Evolutionary conservation across 208 protist species (phyloP).

Genomic region (Strigomonas galati): DNA sequence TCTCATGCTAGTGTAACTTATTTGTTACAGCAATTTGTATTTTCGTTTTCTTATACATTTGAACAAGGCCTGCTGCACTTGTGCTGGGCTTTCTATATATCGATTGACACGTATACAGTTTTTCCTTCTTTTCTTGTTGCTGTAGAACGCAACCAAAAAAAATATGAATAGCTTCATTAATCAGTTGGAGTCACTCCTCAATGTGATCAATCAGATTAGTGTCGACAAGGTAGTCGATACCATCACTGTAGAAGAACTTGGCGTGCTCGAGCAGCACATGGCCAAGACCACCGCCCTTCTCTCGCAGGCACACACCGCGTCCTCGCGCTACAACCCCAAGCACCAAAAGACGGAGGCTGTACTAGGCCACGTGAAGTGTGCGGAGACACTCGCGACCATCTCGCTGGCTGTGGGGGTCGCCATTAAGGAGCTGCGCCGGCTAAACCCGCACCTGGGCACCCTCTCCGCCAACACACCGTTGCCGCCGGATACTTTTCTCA

Average conservation of each 20-base stretch:
- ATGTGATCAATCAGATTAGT: neutral
- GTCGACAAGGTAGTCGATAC: neutral
- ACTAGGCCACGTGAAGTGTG: neutral
- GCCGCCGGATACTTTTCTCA: slow-evolving; percentile 54
- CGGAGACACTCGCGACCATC: slow-evolving; percentile 30
- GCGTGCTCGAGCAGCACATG: slow-evolving; percentile 4
- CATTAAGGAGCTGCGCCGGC: slow-evolving; percentile 30
- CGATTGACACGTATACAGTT: neutral
- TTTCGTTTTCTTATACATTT: too few species aligned
- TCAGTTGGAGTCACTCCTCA: neutral
- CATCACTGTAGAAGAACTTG: slow-evolving; percentile 5
- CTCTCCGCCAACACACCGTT: slow-evolving; percentile 24
- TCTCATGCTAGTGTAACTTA: neutral
- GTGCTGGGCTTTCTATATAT: too few species aligned
- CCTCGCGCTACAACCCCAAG: neutral
- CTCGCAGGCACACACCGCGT: neutral
- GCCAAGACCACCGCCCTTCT: neutral
- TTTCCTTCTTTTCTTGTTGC: neutral
- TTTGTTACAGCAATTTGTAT: neutral
- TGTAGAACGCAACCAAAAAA: neutral
- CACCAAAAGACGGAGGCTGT: neutral
- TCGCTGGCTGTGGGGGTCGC: slow-evolving; percentile 21
- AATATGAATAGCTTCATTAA: neutral
- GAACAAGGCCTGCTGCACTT: neutral
- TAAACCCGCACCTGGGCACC: slow-evolving; percentile 49